phyloP scores from a whole-genome alignment of 1,139 yeast species.

The Saccharomyces hybrid region DNA sequence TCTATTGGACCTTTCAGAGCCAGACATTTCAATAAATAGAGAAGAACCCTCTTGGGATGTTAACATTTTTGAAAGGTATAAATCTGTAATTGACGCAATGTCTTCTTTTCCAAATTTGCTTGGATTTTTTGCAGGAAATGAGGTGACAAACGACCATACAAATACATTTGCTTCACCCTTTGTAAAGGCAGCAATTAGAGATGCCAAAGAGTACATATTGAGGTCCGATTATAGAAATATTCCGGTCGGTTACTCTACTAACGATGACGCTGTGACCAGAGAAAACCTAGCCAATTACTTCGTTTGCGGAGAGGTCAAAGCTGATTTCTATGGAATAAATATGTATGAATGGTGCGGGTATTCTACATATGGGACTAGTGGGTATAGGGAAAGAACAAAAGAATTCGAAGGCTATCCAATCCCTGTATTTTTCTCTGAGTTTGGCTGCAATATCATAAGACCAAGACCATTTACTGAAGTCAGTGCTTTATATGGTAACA shows the following conservation, averaged over 20 bases:
- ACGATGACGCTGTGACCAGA: constrained; percentile 50
- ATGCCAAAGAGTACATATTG: constrained; percentile 44
- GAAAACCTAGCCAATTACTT: constrained; percentile 42
- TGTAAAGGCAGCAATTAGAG: constrained; percentile 57
- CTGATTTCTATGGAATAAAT: constrained; percentile 53
- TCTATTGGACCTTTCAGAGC: constrained; percentile 49
- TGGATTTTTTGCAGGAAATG: constrained; percentile 59
- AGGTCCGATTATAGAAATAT: constrained; percentile 39
- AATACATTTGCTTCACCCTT: constrained; percentile 51
- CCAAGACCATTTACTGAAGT: constrained; percentile 66
- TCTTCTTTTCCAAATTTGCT: constrained; percentile 42
- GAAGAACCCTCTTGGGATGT: constrained; percentile 45
- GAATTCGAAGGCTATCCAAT: constrained; percentile 42
- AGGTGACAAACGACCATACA: constrained; percentile 45
- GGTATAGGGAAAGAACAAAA: constrained; percentile 47
- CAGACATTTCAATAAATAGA: constrained; percentile 44
- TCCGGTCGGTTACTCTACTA: constrained; percentile 58
- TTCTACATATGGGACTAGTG: constrained; percentile 48
- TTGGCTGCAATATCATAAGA: constrained; percentile 47
- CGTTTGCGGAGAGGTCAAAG: constrained; percentile 38
- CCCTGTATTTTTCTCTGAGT: constrained; percentile 57
- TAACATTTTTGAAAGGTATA: constrained; percentile 59
- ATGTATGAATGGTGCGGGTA: constrained; percentile 68
- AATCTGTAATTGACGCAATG: constrained; percentile 48
- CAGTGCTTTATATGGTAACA: constrained; percentile 47